Base-by-base conservation (phyloP, 148 eudicot genomes). In the Fagopyrum esculentum region DNA sequence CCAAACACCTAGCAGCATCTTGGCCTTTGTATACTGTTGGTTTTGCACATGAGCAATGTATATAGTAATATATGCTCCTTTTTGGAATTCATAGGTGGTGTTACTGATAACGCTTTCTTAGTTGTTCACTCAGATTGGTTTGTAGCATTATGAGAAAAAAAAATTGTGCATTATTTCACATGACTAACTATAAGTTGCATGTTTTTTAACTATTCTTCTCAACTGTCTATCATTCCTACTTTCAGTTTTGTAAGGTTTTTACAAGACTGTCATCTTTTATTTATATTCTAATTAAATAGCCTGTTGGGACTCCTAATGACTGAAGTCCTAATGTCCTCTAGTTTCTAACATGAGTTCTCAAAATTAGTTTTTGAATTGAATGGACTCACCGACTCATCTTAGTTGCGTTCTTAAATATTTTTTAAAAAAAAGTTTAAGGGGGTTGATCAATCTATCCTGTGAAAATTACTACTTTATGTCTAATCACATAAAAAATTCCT, bases 351-450 rank as follows among this genome's bases (percentile, higher is more conserved):
- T 11, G 16, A 43, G 5, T 35, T 66, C 46, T 13, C 46, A 66
- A 43, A 66, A 5, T 43, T 40, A 13, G n/a, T 35, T 66, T 66
- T 43, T 40, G n/a, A 64, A 12, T 13, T 9, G 2, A 66, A 9
- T 15, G 6, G n/a, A 66, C 6, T 22, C 26, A 22, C 26, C 26
- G 26, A 22, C 26, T 17, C 45, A 66, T 57, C 43, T 40, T 66
- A 26, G 2, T n/a, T 57, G 29, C 44, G 44, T 63, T 29, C 30
- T 63, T 15, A 11, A 26, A 17, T 22, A 22, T 22, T 22, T 22
- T 22, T 74, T 79, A 92, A 12, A 93, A 92, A 64, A 92, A 82
- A 85, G 92, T 86, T 15, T 81, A 92, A 69, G 80, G 74, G 76
- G 86, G 99, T 98, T 96, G 46, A 66, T 66, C 47, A 35, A 40